phyloP scores from a whole-genome alignment of 768 basidiomycete genomes.

The Lentinula lateritia region DNA sequence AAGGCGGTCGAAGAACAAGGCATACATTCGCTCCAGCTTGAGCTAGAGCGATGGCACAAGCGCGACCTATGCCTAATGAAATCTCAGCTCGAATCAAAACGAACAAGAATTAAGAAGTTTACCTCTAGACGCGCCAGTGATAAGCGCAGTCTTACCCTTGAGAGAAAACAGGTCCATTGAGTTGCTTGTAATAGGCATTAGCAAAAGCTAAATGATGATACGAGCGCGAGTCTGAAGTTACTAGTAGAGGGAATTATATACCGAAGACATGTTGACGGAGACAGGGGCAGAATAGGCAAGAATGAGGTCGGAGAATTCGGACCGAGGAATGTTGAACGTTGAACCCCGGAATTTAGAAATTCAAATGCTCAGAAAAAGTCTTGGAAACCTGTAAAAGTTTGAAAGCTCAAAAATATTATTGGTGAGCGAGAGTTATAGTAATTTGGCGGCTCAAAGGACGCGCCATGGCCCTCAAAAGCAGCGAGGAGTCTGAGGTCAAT shows the following conservation, averaged over 20 bases:
- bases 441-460: not conserved
- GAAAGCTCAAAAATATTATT: not conserved
- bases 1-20: constrained; percentile 33
- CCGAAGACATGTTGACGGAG: too few species aligned
- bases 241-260: not conserved
- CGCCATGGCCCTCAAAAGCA: not conserved
- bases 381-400: not conserved
- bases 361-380: not conserved
- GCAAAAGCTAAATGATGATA: constrained; percentile 21
- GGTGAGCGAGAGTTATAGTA: not conserved
- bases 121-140: constrained; percentile 82
- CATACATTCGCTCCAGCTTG: constrained; percentile 44
- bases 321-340: not conserved
- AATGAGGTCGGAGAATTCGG: not conserved
- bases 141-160: constrained; percentile 59
- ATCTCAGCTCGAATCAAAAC: constrained; percentile 4
- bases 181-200: constrained; percentile 11
- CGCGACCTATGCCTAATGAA: constrained; percentile 41
- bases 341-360: not conserved
- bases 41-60: constrained; percentile 43
- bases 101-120: constrained; percentile 16
- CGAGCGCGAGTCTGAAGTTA: not conserved
- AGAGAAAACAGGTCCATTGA: constrained; percentile 60
- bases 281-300: not conserved
- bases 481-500: not conserved